Base-by-base conservation (phyloP, 163 green algal species). In the Scenedesmus sp. region DNA sequence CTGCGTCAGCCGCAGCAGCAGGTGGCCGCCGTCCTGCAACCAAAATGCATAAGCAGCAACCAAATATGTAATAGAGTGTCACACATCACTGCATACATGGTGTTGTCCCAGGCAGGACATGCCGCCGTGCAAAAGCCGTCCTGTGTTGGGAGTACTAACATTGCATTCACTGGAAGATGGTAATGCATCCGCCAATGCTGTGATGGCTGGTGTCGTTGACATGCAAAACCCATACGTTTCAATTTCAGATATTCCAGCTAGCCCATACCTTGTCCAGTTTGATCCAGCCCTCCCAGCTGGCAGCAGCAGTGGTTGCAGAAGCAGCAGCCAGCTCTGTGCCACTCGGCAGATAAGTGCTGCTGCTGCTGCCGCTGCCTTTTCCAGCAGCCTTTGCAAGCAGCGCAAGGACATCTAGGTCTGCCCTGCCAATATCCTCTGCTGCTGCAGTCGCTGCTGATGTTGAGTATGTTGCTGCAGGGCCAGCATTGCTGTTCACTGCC, bases 241-340 rank as follows among this genome's bases (percentile, higher is more conserved):
- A 46, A 46, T 46, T 46, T 46, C 34, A 46, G 34, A 46, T 46
- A 52, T 12, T 5, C 23, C 20, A 52, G 70, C 6, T 52, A 4
- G 23, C 3, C 46, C 20, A 3, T 56, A 92, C 88, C 88, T 92
- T 92, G 46, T 92, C 57, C 7, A 92, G 62, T 46, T 87, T 79
- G 26, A 92, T 6, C 88, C 88, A 92, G 26, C 88, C 88, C 62
- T 92, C 88, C 88, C 88, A 92, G 82, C 60, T 66, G 26, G 76
- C 88, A 70, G 62, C 76, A 79, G 55, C 23, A 34, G 88, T 57
- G 20, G 26, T 46, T 46, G 77, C 76, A 56, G 52, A 57, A 3
- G 57, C 76, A 56, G 46, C 87, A 62, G 16, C 87, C 73, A n/a
- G 23, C 56, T 23, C 15, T 8, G 46, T 10, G 1, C 34, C 79